Evolutionary conservation across 2,329 filamentous ascomycete species (phyloP), one percentile per base, ranked within the genome.

Genomic region (Grosmannia clavigera): DNA sequence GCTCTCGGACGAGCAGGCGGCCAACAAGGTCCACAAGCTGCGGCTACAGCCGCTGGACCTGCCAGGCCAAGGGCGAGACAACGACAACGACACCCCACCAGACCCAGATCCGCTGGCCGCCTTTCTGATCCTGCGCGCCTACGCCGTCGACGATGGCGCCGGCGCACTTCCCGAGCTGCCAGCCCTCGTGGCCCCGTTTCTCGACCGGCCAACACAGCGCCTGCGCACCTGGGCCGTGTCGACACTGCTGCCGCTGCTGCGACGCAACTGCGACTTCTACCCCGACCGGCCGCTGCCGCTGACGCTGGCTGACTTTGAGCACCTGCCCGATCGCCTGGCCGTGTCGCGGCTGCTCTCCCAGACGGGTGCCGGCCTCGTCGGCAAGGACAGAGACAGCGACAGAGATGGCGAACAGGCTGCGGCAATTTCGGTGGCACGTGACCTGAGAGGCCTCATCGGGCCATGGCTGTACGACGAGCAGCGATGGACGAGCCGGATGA

Each of bases 401-500:
- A 35, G 22, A 22, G 33, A 53, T 40, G 33, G 3, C 12, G 12
- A 40, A 6, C 38, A 40, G 19, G 38, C 19, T 62, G 61, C 33
- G 33, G 22, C 22, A 22, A 10, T 66, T 1, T 69, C 46, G 10
- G 68, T 85, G 55, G 83, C 81, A 1, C 80, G 86, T 60, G 87
- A 91, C 67, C 68, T 92, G 60, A 81, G 81, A 63, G 82, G 84
- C 0, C 68, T 92, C 46, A 73, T 92, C 57, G 85, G 84, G 0
- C 88, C 88, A 2, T 92, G 88, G 88, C 74, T 91, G 56, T 84
- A 87, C 66, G 83, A 83, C 54, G 77, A 83, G 57, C 77, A 72
- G 25, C 80, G 85, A 59, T 84, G 85, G 75, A 62, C 64, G 10
- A 65, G 61, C 5, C 72, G 63, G 53, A 62, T 64, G 10, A 65